Percentiles rank a stretch among this genome's conserved stretches.
Evolutionary conservation across 495 filamentous ascomycete species (phyloP).

Genomic region (Apodospora peruviana): DNA sequence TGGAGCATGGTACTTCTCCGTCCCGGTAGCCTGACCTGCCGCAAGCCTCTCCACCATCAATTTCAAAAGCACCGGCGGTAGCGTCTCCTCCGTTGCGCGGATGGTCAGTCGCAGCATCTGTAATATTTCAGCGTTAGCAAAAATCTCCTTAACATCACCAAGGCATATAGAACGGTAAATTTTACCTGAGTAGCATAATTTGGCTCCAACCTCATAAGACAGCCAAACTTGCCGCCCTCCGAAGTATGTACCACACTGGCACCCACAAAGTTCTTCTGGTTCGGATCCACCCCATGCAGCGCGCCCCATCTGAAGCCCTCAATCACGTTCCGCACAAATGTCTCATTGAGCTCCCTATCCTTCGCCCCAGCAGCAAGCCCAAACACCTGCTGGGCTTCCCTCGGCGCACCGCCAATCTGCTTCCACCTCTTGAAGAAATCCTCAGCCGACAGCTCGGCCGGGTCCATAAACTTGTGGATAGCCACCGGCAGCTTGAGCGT

Average conservation of each 20-base stretch:
- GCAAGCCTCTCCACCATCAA: conserved; percentile 79
- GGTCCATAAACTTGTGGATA: conserved; percentile 94
- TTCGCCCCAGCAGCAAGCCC: conserved; percentile 46
- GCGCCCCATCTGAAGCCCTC: conserved; percentile 86
- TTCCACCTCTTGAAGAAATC: conserved; percentile 99
- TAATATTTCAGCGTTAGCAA: not conserved
- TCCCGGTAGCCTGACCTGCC: conserved; percentile 36
- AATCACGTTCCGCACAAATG: conserved; percentile 61
- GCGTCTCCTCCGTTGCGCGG: conserved; percentile 83
- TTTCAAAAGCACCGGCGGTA: conserved; percentile 74
- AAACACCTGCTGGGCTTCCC: conserved; percentile 86
- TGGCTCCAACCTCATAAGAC: conserved; percentile 87
- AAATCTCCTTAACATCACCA: not conserved
- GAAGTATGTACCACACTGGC: conserved; percentile 84
- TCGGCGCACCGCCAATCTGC: conserved; percentile 84
- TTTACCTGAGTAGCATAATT: conserved; percentile 83
- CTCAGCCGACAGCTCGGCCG: conserved; percentile 72
- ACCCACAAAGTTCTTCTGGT: conserved; percentile 86
- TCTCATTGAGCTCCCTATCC: conserved; percentile 46
- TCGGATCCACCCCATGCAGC: conserved; percentile 80
- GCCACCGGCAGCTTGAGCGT: conserved; percentile 86
- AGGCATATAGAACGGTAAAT: not conserved
- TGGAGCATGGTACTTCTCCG: conserved; percentile 19
- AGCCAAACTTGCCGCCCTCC: conserved; percentile 84
- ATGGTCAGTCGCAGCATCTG: conserved; percentile 96